Base-by-base conservation (phyloP, 1,284 basidiomycete genomes). In the Microbotryum silenes-acaulis region DNA sequence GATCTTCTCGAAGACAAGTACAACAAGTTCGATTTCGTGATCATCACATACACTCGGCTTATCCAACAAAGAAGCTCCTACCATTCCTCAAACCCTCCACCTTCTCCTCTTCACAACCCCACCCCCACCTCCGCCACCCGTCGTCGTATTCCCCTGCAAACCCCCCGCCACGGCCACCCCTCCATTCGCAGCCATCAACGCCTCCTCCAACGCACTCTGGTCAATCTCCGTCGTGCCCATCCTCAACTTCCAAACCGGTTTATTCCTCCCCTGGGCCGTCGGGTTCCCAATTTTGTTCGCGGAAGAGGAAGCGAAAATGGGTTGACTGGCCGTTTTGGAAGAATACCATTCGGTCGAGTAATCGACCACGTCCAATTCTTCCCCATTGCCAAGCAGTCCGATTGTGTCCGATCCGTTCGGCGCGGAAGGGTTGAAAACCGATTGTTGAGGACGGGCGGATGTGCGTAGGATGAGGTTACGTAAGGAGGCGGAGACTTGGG, bases 311-410 rank as follows among this genome's bases (percentile, higher is more conserved):
- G 27, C 56, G 21, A 33, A 29, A 29, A 14, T 29, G n/a, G 9
- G 25, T 21, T 20, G 16, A n/a, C 37, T 25, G 25, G 21, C 49
- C 48, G 25, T 31, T 37, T 49, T 48, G 6, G 21, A 46, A n/a
- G 61, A 63, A 23, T 67, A 67, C 66, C 66, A 67, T 42, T 63
- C 63, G n/a, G 46, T 48, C 46, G 65, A 63, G 42, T 67, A 67
- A 46, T 65, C 62, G 33, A 67, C 61, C 14, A 67, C 54, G 29
- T 67, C 66, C 14, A 56, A 56, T 8, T 63, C 63, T 21, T 61
- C 50, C 31, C 54, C 57, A 2, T 44, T 45, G 4, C 29, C 47
- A 3, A 42, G 23, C 8, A 25, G n/a, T 29, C 21, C 37, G 3
- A 6, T 33, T 6, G 16, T 21, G n/a, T 14, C 21, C 51, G 10